These are phyloP conservation scores for Penicillium vulpinum DNA, from an alignment of 2,329 filamentous ascomycete species.

Conservation along the genomic window DNA sequence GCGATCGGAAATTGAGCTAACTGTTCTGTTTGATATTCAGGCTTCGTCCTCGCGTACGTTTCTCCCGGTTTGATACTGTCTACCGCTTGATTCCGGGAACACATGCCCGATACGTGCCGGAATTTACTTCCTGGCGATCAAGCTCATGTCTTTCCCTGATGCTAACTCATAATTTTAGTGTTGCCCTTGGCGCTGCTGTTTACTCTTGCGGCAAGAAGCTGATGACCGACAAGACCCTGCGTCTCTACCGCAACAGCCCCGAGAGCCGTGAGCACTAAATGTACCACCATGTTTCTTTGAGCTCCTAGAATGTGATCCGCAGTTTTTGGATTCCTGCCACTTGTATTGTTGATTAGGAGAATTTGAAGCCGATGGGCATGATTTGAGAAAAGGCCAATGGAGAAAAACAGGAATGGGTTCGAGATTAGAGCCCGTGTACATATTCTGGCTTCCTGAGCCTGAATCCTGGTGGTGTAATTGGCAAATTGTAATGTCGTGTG, in stretches of 20 bases:
- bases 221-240: conserved; percentile 85
- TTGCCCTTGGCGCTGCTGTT: conserved; percentile 71
- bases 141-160: not conserved
- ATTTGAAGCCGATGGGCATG: conserved; percentile 27
- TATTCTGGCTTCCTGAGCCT: conserved; percentile 34
- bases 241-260: conserved; percentile 70
- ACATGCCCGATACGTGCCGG: conserved; percentile 10
- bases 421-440: conserved; percentile 37
- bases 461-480: conserved; percentile 28
- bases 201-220: conserved; percentile 86
- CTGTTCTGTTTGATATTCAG: conserved; percentile 50
- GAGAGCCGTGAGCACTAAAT: conserved; percentile 43
- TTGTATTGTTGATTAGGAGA: conserved; percentile 34
- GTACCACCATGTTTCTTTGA: conserved; percentile 37
- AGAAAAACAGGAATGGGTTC: conserved; percentile 25
- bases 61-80: conserved; percentile 13
- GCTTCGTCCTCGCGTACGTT: conserved; percentile 80
- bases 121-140: conserved; percentile 16
- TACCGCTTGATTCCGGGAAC: conserved; percentile 13
- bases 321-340: conserved; percentile 21
- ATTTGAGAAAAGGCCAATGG: conserved; percentile 18
- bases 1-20: conserved; percentile 16
- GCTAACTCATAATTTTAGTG: conserved; percentile 43
- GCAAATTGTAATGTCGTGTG: conserved; percentile 29
- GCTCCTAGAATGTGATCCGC: conserved; percentile 30